Evolutionary conservation across 2,329 filamentous ascomycete species (phyloP), one percentile per base, ranked within the genome.

Genomic region (Trichophyton simii): DNA sequence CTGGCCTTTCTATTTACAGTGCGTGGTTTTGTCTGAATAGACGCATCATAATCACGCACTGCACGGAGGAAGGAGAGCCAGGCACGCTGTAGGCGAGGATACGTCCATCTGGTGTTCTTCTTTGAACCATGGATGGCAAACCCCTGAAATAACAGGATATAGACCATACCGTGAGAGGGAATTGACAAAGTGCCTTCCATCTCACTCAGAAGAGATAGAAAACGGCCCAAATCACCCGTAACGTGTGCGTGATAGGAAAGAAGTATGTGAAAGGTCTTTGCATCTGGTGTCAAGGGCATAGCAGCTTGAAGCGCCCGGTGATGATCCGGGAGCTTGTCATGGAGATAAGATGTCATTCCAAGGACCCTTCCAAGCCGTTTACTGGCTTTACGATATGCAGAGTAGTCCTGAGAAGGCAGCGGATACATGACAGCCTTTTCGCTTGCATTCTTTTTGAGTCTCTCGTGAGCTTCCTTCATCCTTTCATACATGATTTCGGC

Each of bases 401-500:
- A 58, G 62, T 72, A 69, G 46, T 65, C 62, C 25, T 76, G 68
- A 79, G 70, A 63, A 70, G 65, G 50, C 60, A 62, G 70, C 62
- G 63, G 68, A 63, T 60, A 58, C 55, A 44, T 25, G 67, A 59
- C 60, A 64, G 46, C 62, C 58, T 1, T 60, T 59, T 66, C 67
- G 66, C 64, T 70, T 79, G 58, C 73, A 15, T 25, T n/a, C 3
- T 5, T 36, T 55, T 55, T 25, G 67, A 63, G 66, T 67, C 22
- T 73, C 72, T 48, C 71, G 62, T 85, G 78, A 31, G 83, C 77
- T 1, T 75, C 75, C 72, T 91, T 91, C 91, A 99, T 97, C 63
- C 86, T 85, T 62, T 84, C 78, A 68, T 96, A 96, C 9, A 96
- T 83, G 63, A 87, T 81, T 67, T 92, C 85, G 2, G 91, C 94